Percentiles rank a stretch among this genome's conserved stretches.
These are phyloP conservation scores for Botryotinia convoluta DNA, from an alignment of 2,329 filamentous ascomycete genomes.

Conservation along the genomic window DNA sequence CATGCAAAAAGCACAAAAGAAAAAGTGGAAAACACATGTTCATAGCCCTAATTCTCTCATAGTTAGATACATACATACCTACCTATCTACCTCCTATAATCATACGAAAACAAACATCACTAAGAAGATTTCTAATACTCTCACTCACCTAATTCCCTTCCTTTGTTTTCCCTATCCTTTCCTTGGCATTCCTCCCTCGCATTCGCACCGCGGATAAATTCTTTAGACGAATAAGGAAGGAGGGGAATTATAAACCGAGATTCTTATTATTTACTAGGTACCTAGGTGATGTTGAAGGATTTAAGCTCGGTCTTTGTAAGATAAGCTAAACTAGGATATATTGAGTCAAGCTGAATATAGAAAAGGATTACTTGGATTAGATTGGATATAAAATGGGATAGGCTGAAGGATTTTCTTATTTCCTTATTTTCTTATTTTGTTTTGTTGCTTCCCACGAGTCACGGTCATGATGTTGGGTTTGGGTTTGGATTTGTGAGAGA, in stretches of 20 bases:
- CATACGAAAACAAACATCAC: neutral
- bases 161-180: no score
- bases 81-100: neutral
- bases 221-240: neutral
- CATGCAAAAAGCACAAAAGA: neutral
- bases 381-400: no score
- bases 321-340: neutral
- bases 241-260: neutral
- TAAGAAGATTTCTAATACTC: neutral
- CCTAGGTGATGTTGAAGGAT: neutral
- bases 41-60: neutral
- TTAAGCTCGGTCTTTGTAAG: neutral
- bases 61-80: neutral
- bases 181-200: neutral
- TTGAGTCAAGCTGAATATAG: no score
- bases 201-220: neutral
- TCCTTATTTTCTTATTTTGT: no score
- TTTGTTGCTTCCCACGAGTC: no score
- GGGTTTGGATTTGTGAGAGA: no score
- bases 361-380: no score
- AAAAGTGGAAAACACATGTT: accelerated
- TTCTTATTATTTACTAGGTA: neutral
- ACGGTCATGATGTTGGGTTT: no score
- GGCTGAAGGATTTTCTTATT: no score
- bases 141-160: neutral